phyloP scores from a whole-genome alignment of 2,329 filamentous ascomycete genomes.

The Mollisia scopiformis region DNA sequence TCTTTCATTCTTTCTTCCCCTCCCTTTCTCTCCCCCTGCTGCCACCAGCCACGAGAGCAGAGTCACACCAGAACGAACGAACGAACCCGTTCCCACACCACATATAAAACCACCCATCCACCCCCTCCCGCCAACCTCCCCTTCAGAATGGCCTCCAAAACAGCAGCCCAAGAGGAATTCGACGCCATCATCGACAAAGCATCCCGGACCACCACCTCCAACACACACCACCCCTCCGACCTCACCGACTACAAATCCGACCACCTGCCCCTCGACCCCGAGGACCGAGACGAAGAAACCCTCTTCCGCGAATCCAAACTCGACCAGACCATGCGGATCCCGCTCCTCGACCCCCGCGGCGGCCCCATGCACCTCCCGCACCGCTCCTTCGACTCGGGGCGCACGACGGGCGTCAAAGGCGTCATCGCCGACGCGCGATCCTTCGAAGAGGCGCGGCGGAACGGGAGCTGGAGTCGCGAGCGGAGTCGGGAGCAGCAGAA shows the following conservation, averaged over 20 bases:
- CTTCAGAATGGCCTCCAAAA: conserved; percentile 41
- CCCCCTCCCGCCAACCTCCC: conserved; percentile 18
- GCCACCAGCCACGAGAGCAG: too few relatives aligned
- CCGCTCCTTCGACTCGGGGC: conserved; percentile 65
- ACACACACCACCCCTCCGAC: conserved; percentile 57
- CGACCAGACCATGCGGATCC: conserved; percentile 68
- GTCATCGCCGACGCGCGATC: conserved; percentile 83
- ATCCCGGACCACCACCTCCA: too few relatives aligned
- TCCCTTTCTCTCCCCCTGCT: neutral
- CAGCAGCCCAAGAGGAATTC: conserved; percentile 69
- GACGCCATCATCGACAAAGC: conserved; percentile 64
- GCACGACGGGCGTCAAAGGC: conserved; percentile 81
- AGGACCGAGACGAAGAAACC: conserved; percentile 54
- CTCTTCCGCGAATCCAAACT: conserved; percentile 46
- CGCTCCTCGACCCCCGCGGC: conserved; percentile 54
- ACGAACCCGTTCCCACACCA: neutral
- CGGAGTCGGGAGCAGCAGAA: neutral
- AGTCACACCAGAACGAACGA: neutral
- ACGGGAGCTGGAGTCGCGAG: conserved; percentile 21
- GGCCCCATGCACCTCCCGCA: conserved; percentile 60
- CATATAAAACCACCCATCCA: conserved; percentile 23
- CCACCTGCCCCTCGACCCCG: conserved; percentile 49
- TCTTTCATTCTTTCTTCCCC: neutral
- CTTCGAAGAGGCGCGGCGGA: conserved; percentile 68
- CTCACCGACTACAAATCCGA: conserved; percentile 55